Conservation (phyloP, 2,329 filamentous ascomycete genomes). For the Cercospora sp. region DNA sequence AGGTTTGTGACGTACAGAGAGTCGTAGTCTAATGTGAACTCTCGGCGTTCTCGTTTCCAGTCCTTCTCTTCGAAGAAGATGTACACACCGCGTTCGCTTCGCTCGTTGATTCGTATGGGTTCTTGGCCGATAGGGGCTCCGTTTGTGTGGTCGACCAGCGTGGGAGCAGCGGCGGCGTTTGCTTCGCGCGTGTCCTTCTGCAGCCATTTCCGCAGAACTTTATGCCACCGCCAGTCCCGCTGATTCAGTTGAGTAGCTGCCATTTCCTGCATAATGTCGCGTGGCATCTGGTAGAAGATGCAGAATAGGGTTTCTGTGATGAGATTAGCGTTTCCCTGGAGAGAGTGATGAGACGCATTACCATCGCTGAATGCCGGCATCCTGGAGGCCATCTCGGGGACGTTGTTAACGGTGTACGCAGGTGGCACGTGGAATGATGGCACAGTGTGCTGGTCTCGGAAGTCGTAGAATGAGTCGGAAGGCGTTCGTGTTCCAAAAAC, state of each 20-base stretch:
- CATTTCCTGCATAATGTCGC: conserved; percentile 65
- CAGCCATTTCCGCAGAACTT: conserved; percentile 55
- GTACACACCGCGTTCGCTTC: conserved; percentile 54
- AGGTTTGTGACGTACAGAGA: conserved; percentile 4
- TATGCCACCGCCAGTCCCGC: conserved; percentile 58
- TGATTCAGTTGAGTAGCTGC: conserved; percentile 61
- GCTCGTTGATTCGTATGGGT: conserved; percentile 48
- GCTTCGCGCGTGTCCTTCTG: conserved; percentile 53
- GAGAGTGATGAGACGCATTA: conserved; percentile 17
- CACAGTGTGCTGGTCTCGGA: conserved; percentile 52
- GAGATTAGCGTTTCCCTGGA: conserved; percentile 13
- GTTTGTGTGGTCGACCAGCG: conserved; percentile 34
- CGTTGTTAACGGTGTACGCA: conserved; percentile 67
- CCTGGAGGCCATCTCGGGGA: conserved; percentile 56
- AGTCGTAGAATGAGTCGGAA: conserved; percentile 44
- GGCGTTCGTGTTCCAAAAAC: conserved; percentile 56
- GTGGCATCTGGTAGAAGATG: conserved; percentile 68
- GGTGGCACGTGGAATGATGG: conserved; percentile 63
- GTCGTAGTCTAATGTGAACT: conserved; percentile 55
- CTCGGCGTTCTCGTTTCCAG: conserved; percentile 55
- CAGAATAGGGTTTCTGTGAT: conserved; percentile 66
- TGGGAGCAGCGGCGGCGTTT: conserved; percentile 33
- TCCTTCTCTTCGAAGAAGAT: conserved; percentile 56
- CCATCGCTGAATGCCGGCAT: conserved; percentile 40
- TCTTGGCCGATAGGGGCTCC: conserved; percentile 31